phyloP scores from a whole-genome alignment of 2,329 filamentous ascomycete species.

The Venturia effusa region DNA sequence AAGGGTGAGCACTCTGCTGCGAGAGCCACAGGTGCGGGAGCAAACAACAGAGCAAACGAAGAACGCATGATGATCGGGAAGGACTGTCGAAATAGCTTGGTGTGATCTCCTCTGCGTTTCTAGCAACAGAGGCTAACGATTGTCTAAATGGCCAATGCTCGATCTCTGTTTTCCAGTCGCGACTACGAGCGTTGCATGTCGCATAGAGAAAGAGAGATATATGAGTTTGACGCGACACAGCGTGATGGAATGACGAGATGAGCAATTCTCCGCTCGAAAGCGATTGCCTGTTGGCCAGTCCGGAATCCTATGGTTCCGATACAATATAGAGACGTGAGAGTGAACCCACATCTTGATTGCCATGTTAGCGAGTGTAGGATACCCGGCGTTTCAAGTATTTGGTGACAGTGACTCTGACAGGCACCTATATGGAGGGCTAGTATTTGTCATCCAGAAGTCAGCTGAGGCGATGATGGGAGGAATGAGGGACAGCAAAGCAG shows the following conservation, averaged over 20 bases:
- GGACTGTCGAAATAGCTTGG: background rate
- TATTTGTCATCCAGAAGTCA: background rate
- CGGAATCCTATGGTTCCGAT: background rate
- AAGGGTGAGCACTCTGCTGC: constrained; percentile 6
- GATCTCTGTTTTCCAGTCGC: background rate
- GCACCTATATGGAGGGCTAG: background rate
- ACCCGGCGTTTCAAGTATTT: background rate
- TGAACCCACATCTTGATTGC: background rate
- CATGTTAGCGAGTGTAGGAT: background rate
- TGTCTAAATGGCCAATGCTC: background rate
- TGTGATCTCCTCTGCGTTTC: background rate
- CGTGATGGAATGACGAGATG: background rate
- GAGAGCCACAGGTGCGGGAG: background rate
- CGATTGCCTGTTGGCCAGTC: background rate
- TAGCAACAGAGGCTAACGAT: background rate
- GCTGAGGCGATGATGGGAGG: background rate
- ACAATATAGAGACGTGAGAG: background rate
- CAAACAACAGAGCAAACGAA: constrained; percentile 1
- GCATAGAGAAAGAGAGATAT: background rate
- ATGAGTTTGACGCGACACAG: background rate
- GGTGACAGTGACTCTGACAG: background rate
- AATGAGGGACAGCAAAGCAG: background rate
- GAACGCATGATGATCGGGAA: constrained; percentile 8
- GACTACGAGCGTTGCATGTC: background rate
- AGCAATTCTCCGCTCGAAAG: background rate